Base-by-base conservation (phyloP, 1,139 yeast genomes). In the Kazachstania sp. region DNA sequence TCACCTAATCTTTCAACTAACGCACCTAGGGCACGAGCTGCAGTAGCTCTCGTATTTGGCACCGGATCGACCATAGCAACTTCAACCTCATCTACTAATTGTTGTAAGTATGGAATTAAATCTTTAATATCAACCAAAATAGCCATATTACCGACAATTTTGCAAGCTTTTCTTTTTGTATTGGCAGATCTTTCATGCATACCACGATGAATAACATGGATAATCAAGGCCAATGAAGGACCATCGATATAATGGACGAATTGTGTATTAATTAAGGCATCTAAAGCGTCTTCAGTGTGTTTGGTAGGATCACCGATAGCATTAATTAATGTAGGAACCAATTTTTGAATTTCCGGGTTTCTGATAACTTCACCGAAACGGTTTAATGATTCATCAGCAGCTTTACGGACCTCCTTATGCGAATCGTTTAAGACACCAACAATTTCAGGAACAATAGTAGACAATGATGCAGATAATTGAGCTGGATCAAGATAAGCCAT, bases 31-130 rank as follows among this genome's bases (percentile, higher is more conserved):
- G 98, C 98, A 69, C 97, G 82, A 26, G 97, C 92, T 26, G 97
- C 98, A 34, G 97, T 94, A 2, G 97, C 94, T 65, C 98, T 80
- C 0, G 98, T 92, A 40, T 84, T 86, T 35, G 98, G 96, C 45
- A 94, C 98, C 1, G 98, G 98, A 61, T 94, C 99, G 48, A 94
- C 97, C 95, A 94, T 90, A 1, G 97, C 95, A 39, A 77, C 73
- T 64, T 92, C 96, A 51, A 94, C 77, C 59, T 88, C 97, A 13
- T 79, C 75, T 41, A 90, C 83, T 57, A 94, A 73, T 44, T 80
- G 77, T 26, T 79, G 76, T 58, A 94, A 72, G 67, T 94, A 92
- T 28, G 97, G 97, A 50, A 79, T 70, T 52, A 94, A 74, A 64
- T 94, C 98, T 55, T 78, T 80, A 23, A 87, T 75, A 57, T 90